Conservation (phyloP, 768 basidiomycete species). For the Coprinopsis strossmayeri region DNA sequence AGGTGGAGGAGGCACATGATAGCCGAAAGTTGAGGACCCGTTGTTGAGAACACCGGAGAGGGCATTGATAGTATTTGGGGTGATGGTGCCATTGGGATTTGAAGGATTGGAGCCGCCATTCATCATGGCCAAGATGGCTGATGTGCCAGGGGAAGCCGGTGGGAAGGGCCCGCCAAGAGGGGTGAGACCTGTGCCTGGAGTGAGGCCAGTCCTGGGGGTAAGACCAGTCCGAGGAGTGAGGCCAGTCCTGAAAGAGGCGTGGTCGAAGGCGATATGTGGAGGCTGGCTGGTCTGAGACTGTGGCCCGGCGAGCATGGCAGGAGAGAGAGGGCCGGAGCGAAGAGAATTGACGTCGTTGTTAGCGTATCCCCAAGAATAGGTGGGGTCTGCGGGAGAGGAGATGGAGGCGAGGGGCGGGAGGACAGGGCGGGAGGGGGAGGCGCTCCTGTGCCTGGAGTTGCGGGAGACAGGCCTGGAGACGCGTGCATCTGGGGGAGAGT, state of each 20-base stretch:
- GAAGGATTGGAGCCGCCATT: slow-evolving; percentile 41
- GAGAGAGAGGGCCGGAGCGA: slow-evolving; percentile 88
- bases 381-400: slow-evolving; percentile 61
- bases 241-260: slow-evolving; percentile 71
- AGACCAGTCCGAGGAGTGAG: slow-evolving; percentile 84
- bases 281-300: slow-evolving; percentile 37
- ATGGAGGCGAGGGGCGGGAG: slow-evolving; percentile 80
- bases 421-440: slow-evolving; percentile 56
- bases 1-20: slow-evolving; percentile 22
- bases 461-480: slow-evolving; percentile 21
- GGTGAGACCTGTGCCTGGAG: slow-evolving; percentile 70
- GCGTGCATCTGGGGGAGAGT: slow-evolving; percentile 13
- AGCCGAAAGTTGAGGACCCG: slow-evolving; percentile 41
- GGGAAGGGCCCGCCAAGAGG: slow-evolving; percentile 79
- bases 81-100: slow-evolving; percentile 47
- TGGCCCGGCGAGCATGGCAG: slow-evolving; percentile 93
- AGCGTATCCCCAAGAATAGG: slow-evolving; percentile 64
- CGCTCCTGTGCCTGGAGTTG: slow-evolving; percentile 27
- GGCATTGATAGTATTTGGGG: slow-evolving; percentile 70
- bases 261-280: slow-evolving; percentile 55
- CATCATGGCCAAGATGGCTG: slow-evolving; percentile 73
- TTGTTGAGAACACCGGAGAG: slow-evolving; percentile 73
- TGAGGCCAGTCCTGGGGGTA: slow-evolving; percentile 80
- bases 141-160: slow-evolving; percentile 36
- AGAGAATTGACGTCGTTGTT: slow-evolving; percentile 64